These are phyloP conservation scores for Flueggea neowawraea DNA, from an alignment of 441 rosid species.

Conservation along the genomic window DNA sequence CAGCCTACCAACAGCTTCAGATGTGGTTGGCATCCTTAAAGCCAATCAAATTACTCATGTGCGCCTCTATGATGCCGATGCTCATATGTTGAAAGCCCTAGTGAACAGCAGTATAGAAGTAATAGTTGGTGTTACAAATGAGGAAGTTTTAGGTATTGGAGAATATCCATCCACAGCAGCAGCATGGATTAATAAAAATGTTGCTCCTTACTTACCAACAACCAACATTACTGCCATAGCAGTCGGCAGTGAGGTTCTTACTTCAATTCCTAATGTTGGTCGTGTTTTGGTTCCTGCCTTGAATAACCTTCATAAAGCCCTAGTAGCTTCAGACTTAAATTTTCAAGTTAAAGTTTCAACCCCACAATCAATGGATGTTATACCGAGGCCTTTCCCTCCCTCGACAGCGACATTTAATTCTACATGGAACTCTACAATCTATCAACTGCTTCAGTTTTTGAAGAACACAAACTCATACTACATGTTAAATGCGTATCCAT, in stretches of 20 bases:
- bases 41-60: constrained; percentile 69
- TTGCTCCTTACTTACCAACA: constrained; percentile 76
- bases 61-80: constrained; percentile 80
- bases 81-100: constrained; percentile 83
- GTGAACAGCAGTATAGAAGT: constrained; percentile 76
- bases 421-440: constrained; percentile 63
- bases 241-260: constrained; percentile 90
- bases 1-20: constrained; percentile 63
- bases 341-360: constrained; percentile 73
- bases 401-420: constrained; percentile 83
- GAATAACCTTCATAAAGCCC: constrained; percentile 78
- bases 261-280: constrained; percentile 68
- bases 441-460: constrained; percentile 84
- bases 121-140: constrained; percentile 73
- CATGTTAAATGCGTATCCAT: constrained; percentile 95
- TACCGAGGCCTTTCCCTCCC: constrained; percentile 89
- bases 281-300: constrained; percentile 71
- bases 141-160: constrained; percentile 75
- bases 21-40: constrained; percentile 51
- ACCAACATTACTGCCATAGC: constrained; percentile 92
- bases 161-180: constrained; percentile 77
- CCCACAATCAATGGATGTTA: constrained; percentile 81
- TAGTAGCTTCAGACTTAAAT: constrained; percentile 82
- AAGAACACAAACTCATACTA: constrained; percentile 78
- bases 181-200: constrained; percentile 79